A percentile compares a stretch with the other conserved stretches of the same genome.
phyloP scores from a whole-genome alignment of 1,284 basidiomycete species.

The Ustilago bromivora region DNA sequence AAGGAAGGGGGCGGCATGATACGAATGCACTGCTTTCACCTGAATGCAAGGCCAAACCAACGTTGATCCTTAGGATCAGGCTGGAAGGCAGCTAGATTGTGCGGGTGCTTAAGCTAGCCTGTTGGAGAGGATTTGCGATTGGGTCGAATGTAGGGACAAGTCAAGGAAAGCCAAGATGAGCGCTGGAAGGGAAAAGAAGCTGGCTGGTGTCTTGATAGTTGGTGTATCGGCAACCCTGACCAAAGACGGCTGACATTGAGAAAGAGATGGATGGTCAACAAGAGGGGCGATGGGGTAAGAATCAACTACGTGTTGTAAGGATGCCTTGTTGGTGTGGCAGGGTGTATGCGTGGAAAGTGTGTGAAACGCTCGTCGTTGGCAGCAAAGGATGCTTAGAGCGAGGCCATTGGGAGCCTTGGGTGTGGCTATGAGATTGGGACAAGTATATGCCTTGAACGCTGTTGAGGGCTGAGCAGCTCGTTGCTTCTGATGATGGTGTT shows the following conservation, averaged over 20 bases:
- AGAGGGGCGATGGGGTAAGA: conserved; percentile 5
- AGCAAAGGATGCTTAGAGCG: conserved; percentile 6
- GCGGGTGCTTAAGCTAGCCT: background rate
- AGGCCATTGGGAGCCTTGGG: conserved; percentile 16
- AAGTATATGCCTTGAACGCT: background rate
- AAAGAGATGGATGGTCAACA: conserved; percentile 11
- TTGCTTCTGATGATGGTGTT: background rate
- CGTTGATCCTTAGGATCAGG: background rate
- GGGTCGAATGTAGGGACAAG: background rate
- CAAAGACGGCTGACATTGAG: conserved; percentile 53
- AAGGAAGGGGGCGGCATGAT: conserved; percentile 52
- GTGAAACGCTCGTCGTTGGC: background rate
- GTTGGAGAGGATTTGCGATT: background rate
- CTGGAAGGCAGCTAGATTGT: no score
- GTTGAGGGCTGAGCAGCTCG: background rate
- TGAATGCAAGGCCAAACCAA: background rate
- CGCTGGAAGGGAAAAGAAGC: background rate
- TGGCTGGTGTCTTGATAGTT: conserved; percentile 54
- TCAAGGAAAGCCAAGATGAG: background rate
- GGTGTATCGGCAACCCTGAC: conserved; percentile 52
- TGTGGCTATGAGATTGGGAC: background rate
- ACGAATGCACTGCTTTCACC: background rate
- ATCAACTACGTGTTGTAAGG: background rate
- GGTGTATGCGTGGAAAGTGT: conserved; percentile 2
- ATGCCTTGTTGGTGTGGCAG: background rate